Conservation (phyloP, 2,329 filamentous ascomycete species). For the Penicillium hesseltinei region DNA sequence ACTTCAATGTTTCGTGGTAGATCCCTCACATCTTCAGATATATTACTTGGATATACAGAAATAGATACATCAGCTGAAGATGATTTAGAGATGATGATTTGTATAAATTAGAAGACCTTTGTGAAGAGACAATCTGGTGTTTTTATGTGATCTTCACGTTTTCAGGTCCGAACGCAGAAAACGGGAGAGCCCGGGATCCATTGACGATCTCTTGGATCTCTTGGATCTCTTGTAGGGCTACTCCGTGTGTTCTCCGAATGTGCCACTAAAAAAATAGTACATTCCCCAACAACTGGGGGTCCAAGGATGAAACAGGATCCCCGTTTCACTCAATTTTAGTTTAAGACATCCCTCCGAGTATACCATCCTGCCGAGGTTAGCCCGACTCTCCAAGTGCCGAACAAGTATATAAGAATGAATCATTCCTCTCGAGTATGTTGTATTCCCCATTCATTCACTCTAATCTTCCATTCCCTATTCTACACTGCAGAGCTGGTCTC, state of each 20-base stretch:
- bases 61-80: neutral
- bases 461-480: neutral
- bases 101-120: neutral
- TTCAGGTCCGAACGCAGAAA: neutral
- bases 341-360: neutral
- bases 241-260: neutral
- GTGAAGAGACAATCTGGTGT: neutral
- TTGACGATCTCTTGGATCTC: neutral
- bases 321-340: neutral
- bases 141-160: too few species aligned
- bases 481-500: constrained; percentile 20
- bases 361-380: neutral
- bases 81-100: too few species aligned
- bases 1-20: neutral
- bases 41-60: neutral
- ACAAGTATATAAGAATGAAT: neutral
- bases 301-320: neutral
- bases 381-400: neutral
- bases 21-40: neutral
- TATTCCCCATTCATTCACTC: neutral
- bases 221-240: neutral
- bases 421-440: neutral
- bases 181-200: neutral
- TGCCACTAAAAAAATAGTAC: neutral
- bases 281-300: neutral